These are phyloP conservation scores for Sporothrix sp. DNA, from an alignment of 2,329 filamentous ascomycete species.

Conservation along the genomic window DNA sequence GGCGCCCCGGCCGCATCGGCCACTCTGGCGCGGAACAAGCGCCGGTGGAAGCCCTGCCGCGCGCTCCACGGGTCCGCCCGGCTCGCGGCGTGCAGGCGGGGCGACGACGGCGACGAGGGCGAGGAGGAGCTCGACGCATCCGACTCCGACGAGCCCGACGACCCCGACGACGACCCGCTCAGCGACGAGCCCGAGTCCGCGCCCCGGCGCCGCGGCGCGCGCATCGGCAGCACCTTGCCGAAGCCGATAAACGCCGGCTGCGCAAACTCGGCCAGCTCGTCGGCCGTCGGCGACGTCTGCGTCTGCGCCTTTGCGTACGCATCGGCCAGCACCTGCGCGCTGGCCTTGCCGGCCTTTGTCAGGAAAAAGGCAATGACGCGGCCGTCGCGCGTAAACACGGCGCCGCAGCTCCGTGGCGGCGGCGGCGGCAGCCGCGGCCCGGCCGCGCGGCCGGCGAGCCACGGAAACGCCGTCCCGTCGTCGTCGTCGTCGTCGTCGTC, in stretches of 20 bases:
- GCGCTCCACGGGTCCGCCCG: slow-evolving; percentile 16
- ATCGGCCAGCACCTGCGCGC: slow-evolving; percentile 36
- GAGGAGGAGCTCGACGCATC: slow-evolving; percentile 24
- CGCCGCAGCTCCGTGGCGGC: slow-evolving; percentile 48
- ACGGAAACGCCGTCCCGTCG: neutral
- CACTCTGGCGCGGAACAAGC: slow-evolving; percentile 50
- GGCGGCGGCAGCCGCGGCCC: slow-evolving; percentile 43
- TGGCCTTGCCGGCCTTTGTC: slow-evolving; percentile 53
- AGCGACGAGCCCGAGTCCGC: slow-evolving; percentile 41
- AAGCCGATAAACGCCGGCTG: slow-evolving; percentile 19
- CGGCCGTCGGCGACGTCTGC: slow-evolving; percentile 27
- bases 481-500: slow-evolving; percentile 72
- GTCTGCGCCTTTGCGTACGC: no score
- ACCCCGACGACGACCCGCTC: slow-evolving; percentile 25
- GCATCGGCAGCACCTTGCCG: slow-evolving; percentile 14
- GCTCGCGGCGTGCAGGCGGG: neutral
- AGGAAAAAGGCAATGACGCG: slow-evolving; percentile 59
- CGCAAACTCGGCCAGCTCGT: slow-evolving; percentile 15
- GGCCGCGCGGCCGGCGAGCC: no score
- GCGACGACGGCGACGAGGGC: neutral
- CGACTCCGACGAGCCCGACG: neutral
- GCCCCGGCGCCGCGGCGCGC: slow-evolving; percentile 28
- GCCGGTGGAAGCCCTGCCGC: slow-evolving; percentile 39
- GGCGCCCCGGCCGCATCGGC: no score
- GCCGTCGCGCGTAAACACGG: slow-evolving; percentile 52